These are phyloP conservation scores for Colletotrichum filicis DNA, from an alignment of 2,329 filamentous ascomycete genomes.

Conservation along the genomic window DNA sequence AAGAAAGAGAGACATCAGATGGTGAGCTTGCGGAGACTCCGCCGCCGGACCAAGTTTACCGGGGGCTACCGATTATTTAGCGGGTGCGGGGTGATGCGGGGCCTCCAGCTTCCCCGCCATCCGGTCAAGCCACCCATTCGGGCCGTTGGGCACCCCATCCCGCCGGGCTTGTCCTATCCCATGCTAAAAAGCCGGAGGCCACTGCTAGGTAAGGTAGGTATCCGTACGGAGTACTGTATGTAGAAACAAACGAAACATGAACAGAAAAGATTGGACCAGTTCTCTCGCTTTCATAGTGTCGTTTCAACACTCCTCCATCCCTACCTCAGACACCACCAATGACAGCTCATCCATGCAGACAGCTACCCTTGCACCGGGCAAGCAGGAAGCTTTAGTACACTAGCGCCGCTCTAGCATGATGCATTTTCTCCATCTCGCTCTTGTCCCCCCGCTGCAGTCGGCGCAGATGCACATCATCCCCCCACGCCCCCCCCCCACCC, in stretches of 20 bases:
- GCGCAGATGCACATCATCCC: conserved; percentile 11
- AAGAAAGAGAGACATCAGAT: neutral
- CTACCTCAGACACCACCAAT: conserved; percentile 9
- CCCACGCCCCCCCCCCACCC: too few species aligned
- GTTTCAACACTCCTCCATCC: neutral
- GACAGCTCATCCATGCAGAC: neutral
- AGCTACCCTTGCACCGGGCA: neutral
- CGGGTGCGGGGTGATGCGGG: conserved; percentile 20
- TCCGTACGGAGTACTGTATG: too few species aligned
- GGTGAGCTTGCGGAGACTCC: conserved; percentile 32
- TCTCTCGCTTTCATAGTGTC: neutral
- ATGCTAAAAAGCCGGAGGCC: neutral
- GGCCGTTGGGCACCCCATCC: conserved; percentile 26
- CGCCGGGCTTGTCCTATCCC: neutral
- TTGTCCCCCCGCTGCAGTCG: neutral
- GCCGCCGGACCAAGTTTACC: neutral
- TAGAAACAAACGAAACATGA: neutral
- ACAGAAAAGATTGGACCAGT: neutral
- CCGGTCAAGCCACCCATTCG: conserved; percentile 33
- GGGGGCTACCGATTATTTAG: conserved; percentile 2
- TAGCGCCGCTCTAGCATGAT: neutral
- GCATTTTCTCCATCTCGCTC: neutral
- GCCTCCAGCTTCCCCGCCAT: conserved; percentile 23
- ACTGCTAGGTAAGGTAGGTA: neutral
- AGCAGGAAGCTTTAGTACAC: neutral